Percentiles rank a stretch among this genome's conserved stretches.
Evolutionary conservation across 257 asterid species (phyloP).

Genomic region (Paulownia fortunei): DNA sequence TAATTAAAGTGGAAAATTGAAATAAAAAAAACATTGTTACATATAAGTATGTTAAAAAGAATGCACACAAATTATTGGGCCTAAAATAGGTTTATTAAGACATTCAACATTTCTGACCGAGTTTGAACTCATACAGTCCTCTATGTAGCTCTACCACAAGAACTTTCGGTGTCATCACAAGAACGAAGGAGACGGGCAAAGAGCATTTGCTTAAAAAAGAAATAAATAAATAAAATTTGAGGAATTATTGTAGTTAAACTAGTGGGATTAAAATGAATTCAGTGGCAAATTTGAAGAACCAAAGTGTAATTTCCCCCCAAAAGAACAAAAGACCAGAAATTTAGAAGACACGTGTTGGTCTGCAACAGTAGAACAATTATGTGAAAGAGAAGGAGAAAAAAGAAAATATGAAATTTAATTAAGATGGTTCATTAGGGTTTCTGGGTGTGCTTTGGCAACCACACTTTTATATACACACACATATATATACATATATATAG

Average conservation of each 20-base stretch:
- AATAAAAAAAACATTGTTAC: no score
- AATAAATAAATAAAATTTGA: no score
- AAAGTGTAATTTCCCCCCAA: not conserved
- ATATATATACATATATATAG: slow-evolving; percentile 29
- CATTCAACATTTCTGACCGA: no score
- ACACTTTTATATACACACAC: not conserved
- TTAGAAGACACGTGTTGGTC: not conserved
- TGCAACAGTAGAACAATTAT: not conserved
- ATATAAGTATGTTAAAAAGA: no score
- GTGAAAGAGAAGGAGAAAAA: not conserved
- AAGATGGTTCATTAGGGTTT: slow-evolving; percentile 22
- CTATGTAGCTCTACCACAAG: no score
- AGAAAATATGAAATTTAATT: not conserved
- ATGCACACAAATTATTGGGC: no score
- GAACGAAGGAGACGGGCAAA: no score
- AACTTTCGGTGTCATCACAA: no score
- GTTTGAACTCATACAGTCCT: no score
- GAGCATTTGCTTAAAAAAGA: no score
- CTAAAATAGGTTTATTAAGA: no score
- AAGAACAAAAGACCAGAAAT: not conserved
- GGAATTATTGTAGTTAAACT: not conserved
- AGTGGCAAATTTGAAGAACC: not conserved
- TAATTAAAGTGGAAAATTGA: no score
- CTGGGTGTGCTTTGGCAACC: not conserved
- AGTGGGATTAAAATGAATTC: not conserved